Evolutionary conservation across 2,329 filamentous ascomycete species (phyloP).

Genomic region (Fusarium buxicola): DNA sequence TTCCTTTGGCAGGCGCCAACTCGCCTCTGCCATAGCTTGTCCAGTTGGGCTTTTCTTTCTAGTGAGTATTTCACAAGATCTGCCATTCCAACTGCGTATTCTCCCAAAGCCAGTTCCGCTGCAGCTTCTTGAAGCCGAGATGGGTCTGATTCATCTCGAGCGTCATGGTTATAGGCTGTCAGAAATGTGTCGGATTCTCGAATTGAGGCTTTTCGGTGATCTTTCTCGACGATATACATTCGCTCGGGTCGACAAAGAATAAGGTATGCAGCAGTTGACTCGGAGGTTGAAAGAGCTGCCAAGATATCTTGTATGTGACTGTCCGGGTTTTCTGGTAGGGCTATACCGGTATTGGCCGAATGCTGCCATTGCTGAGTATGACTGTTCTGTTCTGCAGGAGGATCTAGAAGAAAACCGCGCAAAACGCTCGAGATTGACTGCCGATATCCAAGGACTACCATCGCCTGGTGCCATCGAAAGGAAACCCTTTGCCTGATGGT

Average conservation of each 20-base stretch:
- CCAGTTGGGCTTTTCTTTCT: conserved; percentile 37
- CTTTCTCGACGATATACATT: conserved; percentile 46
- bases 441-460: conserved; percentile 42
- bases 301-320: conserved; percentile 30
- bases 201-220: conserved; percentile 37
- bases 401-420: conserved; percentile 35
- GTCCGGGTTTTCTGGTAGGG: neutral
- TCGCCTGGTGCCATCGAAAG: conserved; percentile 46
- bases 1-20: neutral
- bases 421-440: conserved; percentile 45
- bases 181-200: conserved; percentile 40
- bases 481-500: conserved; percentile 23
- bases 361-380: accelerated
- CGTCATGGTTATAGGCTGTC: conserved; percentile 47
- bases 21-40: conserved; percentile 35
- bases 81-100: conserved; percentile 39
- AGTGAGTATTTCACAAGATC: conserved; percentile 40
- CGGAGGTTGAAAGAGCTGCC: conserved; percentile 15
- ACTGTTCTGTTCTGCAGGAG: neutral
- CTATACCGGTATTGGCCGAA: neutral
- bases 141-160: conserved; percentile 39
- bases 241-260: conserved; percentile 45
- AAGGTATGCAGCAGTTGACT: conserved; percentile 48
- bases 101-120: conserved; percentile 3
- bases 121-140: conserved; percentile 16